Base-by-base conservation (phyloP, 164 flowering plant genomes). In the Nymphaea colorata region DNA sequence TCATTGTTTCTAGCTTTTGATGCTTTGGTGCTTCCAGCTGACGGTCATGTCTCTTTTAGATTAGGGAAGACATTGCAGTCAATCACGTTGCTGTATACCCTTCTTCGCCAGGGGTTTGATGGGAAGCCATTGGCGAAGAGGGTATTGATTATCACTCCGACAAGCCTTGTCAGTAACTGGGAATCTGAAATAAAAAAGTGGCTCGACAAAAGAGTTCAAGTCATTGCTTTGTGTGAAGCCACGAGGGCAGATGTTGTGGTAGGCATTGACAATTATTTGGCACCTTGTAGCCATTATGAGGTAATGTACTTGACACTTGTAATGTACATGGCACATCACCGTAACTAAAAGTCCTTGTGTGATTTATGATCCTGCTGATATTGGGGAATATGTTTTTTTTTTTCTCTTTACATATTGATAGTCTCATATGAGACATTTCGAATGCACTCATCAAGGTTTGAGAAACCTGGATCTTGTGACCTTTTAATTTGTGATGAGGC, bases 401-500 rank as follows among this genome's bases (percentile, higher is more conserved):
- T 25, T 0, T 25, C 36, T 25, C 63, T 44, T 14, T 78, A 95
- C 98, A 97, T 95, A 53, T 76, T 95, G 51, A 95, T 95, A 81
- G 80, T 95, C 78, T 95, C 99, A 44, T 95, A 95, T 62, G 99
- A 95, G 83, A 95, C 99, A 82, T 95, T 92, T 69, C 86, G 99
- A 61, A 82, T 92, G 94, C 99, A 95, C 81, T 81, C 99, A 66
- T 72, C 87, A 70, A 92, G 86, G 72, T 92, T 95, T 68, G 79
- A 83, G 70, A 78, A 76, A 66, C 78, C 75, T 77, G 97, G 83
- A 64, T 86, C 90, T 12, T 92, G 98, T 81, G 98, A 95, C 77
- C 96, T 95, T 73, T 93, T 95, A 61, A 90, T 95, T 67, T 95
- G 99, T 71, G 99, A 95, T 75, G 99, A 95, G 77, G 98, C 99